Base-by-base conservation (phyloP, 2,329 filamentous ascomycete species). In the Epichloe festucae region DNA sequence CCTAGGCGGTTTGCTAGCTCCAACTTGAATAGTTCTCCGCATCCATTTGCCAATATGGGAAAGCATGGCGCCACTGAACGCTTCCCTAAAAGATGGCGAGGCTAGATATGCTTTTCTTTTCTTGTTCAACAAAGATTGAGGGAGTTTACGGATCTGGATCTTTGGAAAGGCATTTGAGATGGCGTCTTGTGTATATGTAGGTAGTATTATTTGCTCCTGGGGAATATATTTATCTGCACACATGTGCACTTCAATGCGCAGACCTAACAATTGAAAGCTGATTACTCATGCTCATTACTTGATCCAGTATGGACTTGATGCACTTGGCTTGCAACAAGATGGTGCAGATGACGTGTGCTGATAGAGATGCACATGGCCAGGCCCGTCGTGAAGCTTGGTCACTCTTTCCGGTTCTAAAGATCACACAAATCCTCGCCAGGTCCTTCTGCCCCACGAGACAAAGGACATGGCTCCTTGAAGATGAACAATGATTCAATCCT, bases 21-120 rank as follows among this genome's bases (percentile, higher is more conserved):
- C 15, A 62, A 53, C 48, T 39, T 58, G 17, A 56, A 54, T 36
- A 57, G 58, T 40, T 53, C 59, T 3, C 58, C 63, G 4, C 70
- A 72, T 46, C 71, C 70, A 1, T 69, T 74, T 56, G 62, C 67
- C 17, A 65, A 64, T 19, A 57, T 67, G 46, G 63, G 66, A 44
- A 66, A 65, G 45, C 65, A 63, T 36, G 60, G 67, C 41, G 60
- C 63, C 52, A 62, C 63, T 50, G 73, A 76, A 56, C 67, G 72
- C 57, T 73, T 70, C 42, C 71, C 72, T 3, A 55, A 55, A 27
- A 35, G 51, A 15, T 53, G 53, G 53, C 45, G 48, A 42, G 45
- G 44, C 5, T 50, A 48, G 7, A n/a, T 8, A 11, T 23, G 34
- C 17, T 14, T 8, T 21, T 10, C 21, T 52, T 11, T 19, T 4